phyloP scores from a whole-genome alignment of 495 filamentous ascomycete genomes.

The Pseudevernia furfuracea region DNA sequence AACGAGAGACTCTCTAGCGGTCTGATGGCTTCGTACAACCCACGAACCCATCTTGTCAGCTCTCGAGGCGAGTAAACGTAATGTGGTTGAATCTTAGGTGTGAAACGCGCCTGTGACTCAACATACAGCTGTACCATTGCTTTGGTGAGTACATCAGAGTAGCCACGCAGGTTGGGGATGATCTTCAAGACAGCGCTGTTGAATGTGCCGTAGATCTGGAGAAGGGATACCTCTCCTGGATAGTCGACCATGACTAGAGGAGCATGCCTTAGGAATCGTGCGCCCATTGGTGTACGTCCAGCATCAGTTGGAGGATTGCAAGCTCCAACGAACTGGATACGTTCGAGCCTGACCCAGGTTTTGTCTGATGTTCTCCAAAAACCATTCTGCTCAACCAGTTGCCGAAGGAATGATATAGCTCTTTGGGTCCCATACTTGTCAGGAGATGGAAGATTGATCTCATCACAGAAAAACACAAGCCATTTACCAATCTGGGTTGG shows the following conservation, averaged over 20 bases:
- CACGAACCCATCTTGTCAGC: conserved; percentile 91
- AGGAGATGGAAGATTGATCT: conserved; percentile 97
- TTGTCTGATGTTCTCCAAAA: conserved; percentile 98
- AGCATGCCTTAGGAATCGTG: conserved; percentile 87
- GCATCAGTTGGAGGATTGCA: conserved; percentile 99
- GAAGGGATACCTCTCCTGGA: conserved; percentile 86
- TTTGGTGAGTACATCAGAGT: conserved; percentile 87
- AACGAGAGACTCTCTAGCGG: conserved; percentile 80
- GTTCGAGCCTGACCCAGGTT: conserved; percentile 93
- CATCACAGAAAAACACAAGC: conserved; percentile 97
- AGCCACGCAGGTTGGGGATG: conserved; percentile 87
- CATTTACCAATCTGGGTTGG: conserved; percentile 94
- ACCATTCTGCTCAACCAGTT: conserved; percentile 96
- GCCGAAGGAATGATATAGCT: conserved; percentile 91
- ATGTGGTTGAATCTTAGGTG: conserved; percentile 91
- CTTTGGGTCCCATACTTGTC: conserved; percentile 97
- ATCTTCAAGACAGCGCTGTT: conserved; percentile 95
- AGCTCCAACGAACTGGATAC: conserved; percentile 97
- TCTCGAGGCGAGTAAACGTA: conserved; percentile 99
- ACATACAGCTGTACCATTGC: conserved; percentile 96
- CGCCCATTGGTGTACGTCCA: conserved; percentile 87
- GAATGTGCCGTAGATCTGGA: conserved; percentile 98
- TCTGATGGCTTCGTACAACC: conserved; percentile 91
- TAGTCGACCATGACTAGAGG: conserved; percentile 99
- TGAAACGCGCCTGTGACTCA: conserved; percentile 89